Evolutionary conservation across 108 stramenopile species (phyloP).

Genomic region (Pseudonitzschia multistriata): DNA sequence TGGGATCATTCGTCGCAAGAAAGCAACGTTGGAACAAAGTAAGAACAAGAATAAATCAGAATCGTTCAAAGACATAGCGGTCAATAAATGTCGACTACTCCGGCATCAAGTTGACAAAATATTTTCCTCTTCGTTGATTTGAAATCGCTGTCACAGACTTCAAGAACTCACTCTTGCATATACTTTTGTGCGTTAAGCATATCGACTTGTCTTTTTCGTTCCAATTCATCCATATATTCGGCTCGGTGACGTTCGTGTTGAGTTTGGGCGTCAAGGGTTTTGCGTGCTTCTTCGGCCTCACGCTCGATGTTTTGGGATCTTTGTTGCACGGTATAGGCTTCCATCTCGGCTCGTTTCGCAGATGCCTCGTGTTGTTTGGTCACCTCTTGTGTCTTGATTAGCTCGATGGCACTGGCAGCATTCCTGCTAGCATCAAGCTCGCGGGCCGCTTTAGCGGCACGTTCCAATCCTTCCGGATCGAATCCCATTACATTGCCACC

Average conservation of each 20-base stretch:
- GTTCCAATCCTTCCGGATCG: slow-evolving; percentile 93
- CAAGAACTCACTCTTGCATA: slow-evolving; percentile 86
- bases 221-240: slow-evolving; percentile 93
- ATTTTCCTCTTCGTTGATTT: too few relatives aligned
- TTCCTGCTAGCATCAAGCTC: slow-evolving; percentile 83
- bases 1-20: not conserved
- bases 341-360: slow-evolving; percentile 86
- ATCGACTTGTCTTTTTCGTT: slow-evolving; percentile 95
- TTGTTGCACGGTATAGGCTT: slow-evolving; percentile 87
- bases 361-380: slow-evolving; percentile 93
- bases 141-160: too few relatives aligned
- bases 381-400: slow-evolving; percentile 91
- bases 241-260: slow-evolving; percentile 89
- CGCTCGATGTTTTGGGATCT: slow-evolving; percentile 87
- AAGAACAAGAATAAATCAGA: not conserved
- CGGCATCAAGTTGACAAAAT: not conserved
- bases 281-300: slow-evolving; percentile 92
- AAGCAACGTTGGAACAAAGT: slow-evolving; percentile 1
- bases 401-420: slow-evolving; percentile 81
- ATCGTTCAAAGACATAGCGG: too few relatives aligned
- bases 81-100: not conserved
- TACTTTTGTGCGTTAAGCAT: slow-evolving; percentile 94
- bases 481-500: slow-evolving; percentile 75
- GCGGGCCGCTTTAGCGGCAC: slow-evolving; percentile 90
- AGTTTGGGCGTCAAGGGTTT: slow-evolving; percentile 91